phyloP scores from a whole-genome alignment of 495 filamentous ascomycete genomes.

The Lentithecium fluviatile region DNA sequence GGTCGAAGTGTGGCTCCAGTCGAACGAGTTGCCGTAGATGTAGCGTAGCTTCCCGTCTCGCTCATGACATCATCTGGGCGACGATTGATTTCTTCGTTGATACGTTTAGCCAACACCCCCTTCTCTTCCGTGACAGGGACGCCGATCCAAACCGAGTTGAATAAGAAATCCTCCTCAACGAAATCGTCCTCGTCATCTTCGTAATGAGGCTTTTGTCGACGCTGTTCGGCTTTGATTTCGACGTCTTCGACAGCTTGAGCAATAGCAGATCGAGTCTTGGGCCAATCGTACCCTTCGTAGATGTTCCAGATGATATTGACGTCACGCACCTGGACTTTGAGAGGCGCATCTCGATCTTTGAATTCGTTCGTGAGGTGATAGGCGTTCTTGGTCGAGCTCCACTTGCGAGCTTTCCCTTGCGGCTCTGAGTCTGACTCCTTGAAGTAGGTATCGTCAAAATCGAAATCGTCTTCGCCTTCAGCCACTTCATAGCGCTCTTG shows the following conservation, averaged over 20 bases:
- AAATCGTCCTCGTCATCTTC: conserved; percentile 71
- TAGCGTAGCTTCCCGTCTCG: conserved; percentile 84
- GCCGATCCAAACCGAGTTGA: conserved; percentile 98
- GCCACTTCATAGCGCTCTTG: conserved; percentile 57
- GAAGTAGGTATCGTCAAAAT: conserved; percentile 81
- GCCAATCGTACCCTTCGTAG: conserved; percentile 98
- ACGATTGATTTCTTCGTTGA: conserved; percentile 64
- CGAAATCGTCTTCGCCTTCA: conserved; percentile 50
- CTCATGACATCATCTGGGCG: conserved; percentile 82
- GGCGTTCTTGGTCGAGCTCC: conserved; percentile 71
- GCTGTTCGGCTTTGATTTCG: conserved; percentile 75
- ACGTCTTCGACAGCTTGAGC: conserved; percentile 80
- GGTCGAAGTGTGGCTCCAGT: conserved; percentile 38
- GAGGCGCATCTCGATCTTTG: conserved; percentile 65
- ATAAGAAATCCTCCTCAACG: conserved; percentile 90
- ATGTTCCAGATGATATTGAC: conserved; percentile 97
- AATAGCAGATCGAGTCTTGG: conserved; percentile 78
- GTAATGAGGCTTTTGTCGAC: conserved; percentile 55
- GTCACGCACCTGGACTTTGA: conserved; percentile 76
- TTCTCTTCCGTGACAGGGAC: conserved; percentile 85
- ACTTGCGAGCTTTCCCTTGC: conserved; percentile 69
- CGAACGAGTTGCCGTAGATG: conserved; percentile 44
- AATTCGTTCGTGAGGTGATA: conserved; percentile 65
- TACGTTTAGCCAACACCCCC: conserved; percentile 64
- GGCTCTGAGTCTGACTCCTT: conserved; percentile 55